These are phyloP conservation scores for Rhinocladiella similis DNA, from an alignment of 2,329 filamentous ascomycete species.

Conservation along the genomic window DNA sequence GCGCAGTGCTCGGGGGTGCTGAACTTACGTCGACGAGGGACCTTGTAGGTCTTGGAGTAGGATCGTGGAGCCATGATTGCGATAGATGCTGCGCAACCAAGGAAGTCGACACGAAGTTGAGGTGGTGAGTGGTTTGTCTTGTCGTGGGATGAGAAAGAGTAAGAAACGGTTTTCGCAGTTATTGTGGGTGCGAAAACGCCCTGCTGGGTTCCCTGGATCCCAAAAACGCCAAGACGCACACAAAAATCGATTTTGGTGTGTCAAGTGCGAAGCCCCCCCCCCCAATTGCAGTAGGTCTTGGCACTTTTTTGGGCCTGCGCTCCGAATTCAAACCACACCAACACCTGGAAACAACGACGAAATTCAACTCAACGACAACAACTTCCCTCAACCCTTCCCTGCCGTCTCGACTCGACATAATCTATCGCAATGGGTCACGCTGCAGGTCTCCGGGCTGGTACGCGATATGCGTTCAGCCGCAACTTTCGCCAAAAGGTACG, in stretches of 20 bases:
- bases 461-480: constrained; percentile 84
- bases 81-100: constrained; percentile 34
- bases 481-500: constrained; percentile 80
- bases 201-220: background rate
- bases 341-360: background rate
- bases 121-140: constrained; percentile 19
- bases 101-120: constrained; percentile 20
- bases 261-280: too few species aligned
- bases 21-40: constrained; percentile 77
- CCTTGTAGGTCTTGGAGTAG: constrained; percentile 99
- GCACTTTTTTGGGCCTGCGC: constrained; percentile 2
- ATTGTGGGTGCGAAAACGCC: constrained; percentile 13
- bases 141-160: too few species aligned
- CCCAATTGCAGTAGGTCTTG: background rate
- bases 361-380: constrained; percentile 51
- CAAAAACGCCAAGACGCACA: background rate
- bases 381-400: constrained; percentile 25
- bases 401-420: constrained; percentile 17
- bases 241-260: constrained; percentile 8
- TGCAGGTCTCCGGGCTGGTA: constrained; percentile 82
- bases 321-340: background rate
- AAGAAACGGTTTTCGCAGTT: too few species aligned
- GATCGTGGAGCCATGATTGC: constrained; percentile 59
- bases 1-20: background rate
- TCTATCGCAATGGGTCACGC: constrained; percentile 70